Conservation (phyloP, 1,284 basidiomycete species). For the Heterobasidion parviporum region DNA sequence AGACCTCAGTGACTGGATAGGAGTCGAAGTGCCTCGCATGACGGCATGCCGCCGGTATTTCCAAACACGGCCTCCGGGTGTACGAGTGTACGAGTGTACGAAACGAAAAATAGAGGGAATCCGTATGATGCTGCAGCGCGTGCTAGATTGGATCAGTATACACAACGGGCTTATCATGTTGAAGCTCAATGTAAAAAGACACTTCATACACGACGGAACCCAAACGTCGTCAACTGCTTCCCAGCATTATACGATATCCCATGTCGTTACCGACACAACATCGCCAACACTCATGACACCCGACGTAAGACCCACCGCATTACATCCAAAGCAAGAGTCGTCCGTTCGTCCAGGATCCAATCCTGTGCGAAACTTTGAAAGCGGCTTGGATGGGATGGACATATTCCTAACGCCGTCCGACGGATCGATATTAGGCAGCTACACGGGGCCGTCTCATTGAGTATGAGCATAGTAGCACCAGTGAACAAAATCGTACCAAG, state of each 20-base stretch:
- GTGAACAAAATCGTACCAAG: conserved; percentile 39
- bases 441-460: background rate
- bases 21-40: too few species aligned
- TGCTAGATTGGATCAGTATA: too few species aligned
- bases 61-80: too few species aligned
- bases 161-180: too few species aligned
- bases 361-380: conserved; percentile 59
- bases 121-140: too few species aligned
- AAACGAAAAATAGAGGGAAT: too few species aligned
- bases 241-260: conserved; percentile 10
- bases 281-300: conserved; percentile 54
- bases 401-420: conserved; percentile 56
- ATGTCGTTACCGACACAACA: conserved; percentile 39
- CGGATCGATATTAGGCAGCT: conserved; percentile 69
- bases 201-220: too few species aligned
- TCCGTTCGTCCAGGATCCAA: conserved; percentile 37
- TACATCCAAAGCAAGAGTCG: conserved; percentile 57
- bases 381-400: conserved; percentile 65
- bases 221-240: too few species aligned
- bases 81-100: too few species aligned
- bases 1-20: too few species aligned
- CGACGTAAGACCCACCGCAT: conserved; percentile 39
- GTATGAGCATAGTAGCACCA: background rate
- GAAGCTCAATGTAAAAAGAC: too few species aligned
- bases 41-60: too few species aligned